Base-by-base conservation (phyloP, 345 rosid genomes). In the Gossypium thurberi region DNA sequence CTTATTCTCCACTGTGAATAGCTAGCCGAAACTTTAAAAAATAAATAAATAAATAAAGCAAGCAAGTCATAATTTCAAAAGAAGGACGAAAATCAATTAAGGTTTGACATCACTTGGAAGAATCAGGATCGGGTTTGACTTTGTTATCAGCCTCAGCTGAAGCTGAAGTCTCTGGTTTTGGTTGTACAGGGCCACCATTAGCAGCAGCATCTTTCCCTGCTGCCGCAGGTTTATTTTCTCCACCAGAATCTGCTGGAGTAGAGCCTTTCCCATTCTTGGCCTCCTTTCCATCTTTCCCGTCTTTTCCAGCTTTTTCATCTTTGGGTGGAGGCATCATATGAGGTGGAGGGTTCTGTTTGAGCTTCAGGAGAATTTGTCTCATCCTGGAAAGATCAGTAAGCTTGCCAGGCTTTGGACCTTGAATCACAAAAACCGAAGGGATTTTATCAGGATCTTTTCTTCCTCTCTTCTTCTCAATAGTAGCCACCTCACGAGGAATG, bases 361-460 rank as follows among this genome's bases (percentile, higher is more conserved):
- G 89, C 86, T 87, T 93, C 79, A 81, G 42, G 78, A 88, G 85
- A 42, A 93, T 79, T 75, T 96, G 98, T 77, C 97, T 86, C 97
- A 91, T 90, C 75, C 99, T 90, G 25, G 90, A 70, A 17, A 91
- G 88, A 76, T 96, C 98, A 8, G 96, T 84, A 2, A 92, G 98
- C 76, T 93, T 95, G 72, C 97, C 98, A 12, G 99, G 98, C 75
- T 93, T 93, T 42, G 98, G 98, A 62, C 98, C 98, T 61, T 93
- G 98, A 77, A 92, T 81, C 61, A 95, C 84, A 15, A 23, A 23
- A 53, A 88, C 71, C 0, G 89, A 85, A 57, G 97, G 88, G 73
- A 87, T 90, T 87, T 85, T 87, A 61, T 92, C 97, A 0, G 91
- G 81, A 62, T 93, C 98, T 76, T 80, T 91, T 76, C 81, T 90